Conservation (phyloP, 179 eudicot species). For the Beta corolliflora region DNA sequence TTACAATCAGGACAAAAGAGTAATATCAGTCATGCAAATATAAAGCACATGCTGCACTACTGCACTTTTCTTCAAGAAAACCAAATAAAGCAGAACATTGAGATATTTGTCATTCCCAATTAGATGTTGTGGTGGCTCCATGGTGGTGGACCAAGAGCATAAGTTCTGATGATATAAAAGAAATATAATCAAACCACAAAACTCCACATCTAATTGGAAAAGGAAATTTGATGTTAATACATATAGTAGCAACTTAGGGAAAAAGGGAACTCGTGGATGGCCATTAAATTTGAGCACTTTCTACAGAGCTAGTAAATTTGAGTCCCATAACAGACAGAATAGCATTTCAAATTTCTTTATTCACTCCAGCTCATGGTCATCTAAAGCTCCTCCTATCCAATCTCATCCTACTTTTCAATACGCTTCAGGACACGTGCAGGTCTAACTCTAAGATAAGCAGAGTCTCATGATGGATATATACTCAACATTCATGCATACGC, state of each 20-base stretch:
- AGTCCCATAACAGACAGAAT: not conserved
- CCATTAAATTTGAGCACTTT: not conserved
- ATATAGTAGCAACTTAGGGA: not conserved
- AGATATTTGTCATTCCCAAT: not conserved
- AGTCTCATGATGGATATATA: not conserved
- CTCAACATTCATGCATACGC: not conserved
- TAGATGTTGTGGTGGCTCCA: not conserved
- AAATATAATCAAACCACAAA: not conserved
- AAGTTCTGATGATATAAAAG: not conserved
- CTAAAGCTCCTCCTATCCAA: not conserved
- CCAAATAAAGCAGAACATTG: not conserved
- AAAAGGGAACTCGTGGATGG: not conserved
- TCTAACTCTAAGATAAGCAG: not conserved
- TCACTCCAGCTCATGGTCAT: not conserved
- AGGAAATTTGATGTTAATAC: not conserved
- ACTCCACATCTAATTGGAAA: not conserved
- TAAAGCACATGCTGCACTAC: slow-evolving; percentile 9
- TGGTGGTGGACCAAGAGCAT: not conserved
- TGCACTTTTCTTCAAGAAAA: not conserved
- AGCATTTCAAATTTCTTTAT: not conserved
- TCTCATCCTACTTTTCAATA: not conserved
- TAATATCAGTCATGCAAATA: not conserved
- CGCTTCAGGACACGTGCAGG: not conserved
- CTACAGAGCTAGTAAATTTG: not conserved
- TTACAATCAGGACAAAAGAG: not conserved